Evolutionary conservation across 179 eudicot genomes (phyloP), one percentile per base, ranked within the genome.

Genomic region (Vitellaria paradoxa): DNA sequence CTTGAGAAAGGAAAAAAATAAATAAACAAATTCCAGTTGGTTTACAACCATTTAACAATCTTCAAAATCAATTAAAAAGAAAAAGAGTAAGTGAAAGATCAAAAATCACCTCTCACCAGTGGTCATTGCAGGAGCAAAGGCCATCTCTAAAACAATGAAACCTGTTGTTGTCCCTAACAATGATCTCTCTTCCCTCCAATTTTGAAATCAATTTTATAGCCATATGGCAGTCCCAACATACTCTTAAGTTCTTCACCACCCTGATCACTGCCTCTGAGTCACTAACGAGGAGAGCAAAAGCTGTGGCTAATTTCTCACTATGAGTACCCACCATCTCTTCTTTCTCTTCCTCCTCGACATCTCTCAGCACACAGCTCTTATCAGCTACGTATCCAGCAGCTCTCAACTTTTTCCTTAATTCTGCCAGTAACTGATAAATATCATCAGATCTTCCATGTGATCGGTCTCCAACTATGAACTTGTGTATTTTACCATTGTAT

Each of bases 311-410:
- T 82, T 87, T 91, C 82, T 91, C 96, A 57, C 93, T 89, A 74
- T 91, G 96, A 24, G 72, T 71, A 6, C 90, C 91, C 55, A 91
- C 90, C 88, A 87, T 85, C 76, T 91, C 93, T 82, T 91, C 93
- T 78, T 89, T 89, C 71, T 91, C 96, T 83, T 91, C 96, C 40
- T 87, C 91, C 84, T 91, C 96, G 17, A 90, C 79, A 74, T 91
- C 96, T 72, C 86, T 81, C 76, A 91, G 59, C 11, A 72, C 89
- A 73, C 86, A 86, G 79, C 86, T 81, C 76, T 84, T 85, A 77
- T 91, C 93, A 70, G 85, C 86, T 24, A 76, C 50, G 68, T 89
- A 91, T 30, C 96, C 93, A 46, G 77, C 81, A 59, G 50, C 71
- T 80, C 65, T 85, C 90, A 88, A 77, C 77, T 82, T 87, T 80